Evolutionary conservation across 192 early-diverging fungal species (phyloP).

Genomic region (Coemansia asiatica): DNA sequence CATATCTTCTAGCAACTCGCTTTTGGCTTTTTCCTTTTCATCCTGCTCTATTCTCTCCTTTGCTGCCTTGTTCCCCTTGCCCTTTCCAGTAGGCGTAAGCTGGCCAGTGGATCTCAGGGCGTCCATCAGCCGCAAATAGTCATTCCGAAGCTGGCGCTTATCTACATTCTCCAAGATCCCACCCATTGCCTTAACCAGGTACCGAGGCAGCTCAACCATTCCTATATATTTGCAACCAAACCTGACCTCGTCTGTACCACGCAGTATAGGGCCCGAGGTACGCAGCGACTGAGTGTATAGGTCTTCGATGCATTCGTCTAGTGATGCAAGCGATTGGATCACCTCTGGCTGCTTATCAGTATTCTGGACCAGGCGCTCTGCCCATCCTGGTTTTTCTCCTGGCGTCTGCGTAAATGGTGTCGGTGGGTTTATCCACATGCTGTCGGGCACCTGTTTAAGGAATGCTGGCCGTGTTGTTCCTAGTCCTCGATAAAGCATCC

Average conservation of each 20-base stretch:
- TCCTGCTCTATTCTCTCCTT: constrained; percentile 10
- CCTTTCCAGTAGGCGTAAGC: constrained; percentile 36
- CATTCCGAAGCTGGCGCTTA: constrained; percentile 25
- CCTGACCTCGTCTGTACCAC: constrained; percentile 52
- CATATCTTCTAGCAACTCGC: not conserved
- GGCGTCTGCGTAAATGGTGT: not conserved
- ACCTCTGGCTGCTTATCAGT: not conserved
- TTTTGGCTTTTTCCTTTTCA: constrained; percentile 4
- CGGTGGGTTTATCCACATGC: constrained; percentile 18
- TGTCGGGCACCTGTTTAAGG: constrained; percentile 29
- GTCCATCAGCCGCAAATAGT: constrained; percentile 45
- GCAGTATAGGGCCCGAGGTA: constrained; percentile 16
- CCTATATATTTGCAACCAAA: constrained; percentile 53
- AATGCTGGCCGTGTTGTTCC: not conserved
- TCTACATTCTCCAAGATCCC: constrained; percentile 5
- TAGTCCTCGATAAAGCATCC: not conserved
- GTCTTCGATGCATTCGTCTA: constrained; percentile 24
- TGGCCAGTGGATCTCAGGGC: constrained; percentile 41
- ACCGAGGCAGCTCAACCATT: constrained; percentile 30
- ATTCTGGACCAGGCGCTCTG: not conserved
- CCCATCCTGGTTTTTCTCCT: not conserved
- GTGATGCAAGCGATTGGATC: constrained; percentile 9
- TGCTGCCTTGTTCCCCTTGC: constrained; percentile 24
- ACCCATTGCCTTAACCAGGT: constrained; percentile 14
- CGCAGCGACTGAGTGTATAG: constrained; percentile 16